Evolutionary conservation across 495 filamentous ascomycete genomes (phyloP).

Genomic region (Penicillium bialowiezense): DNA sequence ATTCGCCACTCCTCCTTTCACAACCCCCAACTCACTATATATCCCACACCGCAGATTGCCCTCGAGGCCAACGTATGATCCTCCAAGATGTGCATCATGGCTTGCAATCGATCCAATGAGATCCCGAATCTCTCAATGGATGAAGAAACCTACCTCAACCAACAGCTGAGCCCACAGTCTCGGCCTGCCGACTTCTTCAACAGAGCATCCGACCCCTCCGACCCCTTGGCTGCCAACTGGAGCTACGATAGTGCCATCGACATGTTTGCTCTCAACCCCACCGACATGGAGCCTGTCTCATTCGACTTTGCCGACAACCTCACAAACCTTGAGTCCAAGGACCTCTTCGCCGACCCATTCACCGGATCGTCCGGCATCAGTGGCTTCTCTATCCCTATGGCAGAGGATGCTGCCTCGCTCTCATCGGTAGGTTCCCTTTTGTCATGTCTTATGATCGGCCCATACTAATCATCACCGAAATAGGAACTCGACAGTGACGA

Average conservation of each 20-base stretch:
- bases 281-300: slow-evolving; percentile 33
- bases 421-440: slow-evolving; percentile 29
- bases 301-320: slow-evolving; percentile 37
- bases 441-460: slow-evolving; percentile 2
- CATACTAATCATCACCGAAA: background rate
- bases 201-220: slow-evolving; percentile 31
- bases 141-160: slow-evolving; percentile 23
- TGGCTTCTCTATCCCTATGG: slow-evolving; percentile 35
- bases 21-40: slow-evolving; percentile 5
- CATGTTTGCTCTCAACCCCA: slow-evolving; percentile 37
- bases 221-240: slow-evolving; percentile 43
- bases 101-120: slow-evolving; percentile 20
- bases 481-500: slow-evolving; percentile 45
- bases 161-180: slow-evolving; percentile 22
- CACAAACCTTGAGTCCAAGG: slow-evolving; percentile 32
- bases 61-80: slow-evolving; percentile 8
- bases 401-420: slow-evolving; percentile 32
- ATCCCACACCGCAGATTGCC: slow-evolving; percentile 1
- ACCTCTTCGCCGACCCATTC: slow-evolving; percentile 36
- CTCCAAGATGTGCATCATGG: slow-evolving; percentile 17
- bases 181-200: slow-evolving; percentile 21
- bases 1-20: background rate
- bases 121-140: slow-evolving; percentile 17
- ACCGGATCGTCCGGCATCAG: slow-evolving; percentile 31
- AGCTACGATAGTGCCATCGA: slow-evolving; percentile 42